Evolutionary conservation across 2,329 filamentous ascomycete genomes (phyloP), one percentile per base, ranked within the genome.

Genomic region (Ceratocystis lukuohia): DNA sequence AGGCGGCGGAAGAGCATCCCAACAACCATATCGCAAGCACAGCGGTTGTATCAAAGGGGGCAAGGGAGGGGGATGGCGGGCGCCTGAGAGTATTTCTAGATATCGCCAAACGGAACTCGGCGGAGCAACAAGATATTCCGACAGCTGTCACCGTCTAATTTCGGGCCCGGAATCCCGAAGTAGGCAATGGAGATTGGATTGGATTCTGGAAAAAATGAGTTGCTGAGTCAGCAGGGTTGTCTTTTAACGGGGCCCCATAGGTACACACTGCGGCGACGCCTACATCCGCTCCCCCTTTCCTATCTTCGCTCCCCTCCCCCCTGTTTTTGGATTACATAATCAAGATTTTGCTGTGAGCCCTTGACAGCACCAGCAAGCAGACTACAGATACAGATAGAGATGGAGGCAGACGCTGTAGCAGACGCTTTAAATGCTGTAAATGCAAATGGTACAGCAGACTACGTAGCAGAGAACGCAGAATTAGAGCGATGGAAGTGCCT

Each of bases 1-100:
- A 69, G 65, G 30, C 61, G 62, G 28, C 67, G 62, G 44, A 69
- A 62, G 33, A 69, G 46, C 62, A 67, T 66, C 28, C 67, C 63
- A 50, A 57, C 64, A 44, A 65, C 28, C 56, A 59, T 59, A 6
- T 59, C 56, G 56, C 28, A 37, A 20, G n/a, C 56, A 59, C 56
- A 30, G 56, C 56, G 17, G 28, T n/a, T 59, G 17, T 59, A 3
- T 17, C 48, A 17, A 50, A 6, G 22, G 56, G 56, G 15, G n/a
- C 10, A 15, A 15, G 28, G 6, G 22, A 22, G 17, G 17, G 28
- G 7, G 15, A 59, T 10, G 33, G 28, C 17, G 4, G 33, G 17
- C 17, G 4, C 56, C 28, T 28, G 17, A 8, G 56, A 20, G 56
- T 1, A 20, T n/a, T 15, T n/a, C 7, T 7, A 37, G 28, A n/a